Conservation (phyloP, 1,284 basidiomycete genomes). For the Microbotryum intermedium region DNA sequence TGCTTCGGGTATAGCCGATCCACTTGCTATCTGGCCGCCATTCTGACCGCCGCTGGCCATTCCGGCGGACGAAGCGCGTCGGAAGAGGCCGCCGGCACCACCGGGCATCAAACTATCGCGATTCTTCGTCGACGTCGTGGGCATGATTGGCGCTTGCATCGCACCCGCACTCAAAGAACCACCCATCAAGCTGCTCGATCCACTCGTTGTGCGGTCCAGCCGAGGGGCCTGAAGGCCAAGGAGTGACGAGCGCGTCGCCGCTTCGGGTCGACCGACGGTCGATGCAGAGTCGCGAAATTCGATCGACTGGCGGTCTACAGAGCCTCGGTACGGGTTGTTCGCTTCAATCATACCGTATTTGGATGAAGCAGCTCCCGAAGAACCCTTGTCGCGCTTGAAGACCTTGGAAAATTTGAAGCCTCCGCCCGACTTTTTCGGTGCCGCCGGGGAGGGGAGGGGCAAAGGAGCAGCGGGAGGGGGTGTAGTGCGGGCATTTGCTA, state of each 20-base stretch:
- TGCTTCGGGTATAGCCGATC: not conserved
- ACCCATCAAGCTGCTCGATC: constrained; percentile 4
- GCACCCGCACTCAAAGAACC: not conserved
- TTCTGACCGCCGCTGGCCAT: not conserved
- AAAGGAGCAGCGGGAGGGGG: constrained; percentile 18
- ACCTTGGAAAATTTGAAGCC: constrained; percentile 3
- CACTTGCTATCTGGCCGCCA: not conserved
- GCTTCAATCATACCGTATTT: constrained; percentile 16
- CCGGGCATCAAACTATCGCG: constrained; percentile 21
- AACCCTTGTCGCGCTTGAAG: constrained; percentile 14
- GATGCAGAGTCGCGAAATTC: not conserved
- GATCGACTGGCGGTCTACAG: constrained; percentile 5
- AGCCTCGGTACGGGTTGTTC: not conserved
- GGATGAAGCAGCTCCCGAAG: constrained; percentile 19
- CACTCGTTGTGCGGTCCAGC: not conserved
- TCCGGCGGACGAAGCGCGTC: not conserved
- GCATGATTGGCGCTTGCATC: constrained; percentile 5
- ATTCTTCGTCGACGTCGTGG: constrained; percentile 2
- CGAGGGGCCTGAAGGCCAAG: no score
- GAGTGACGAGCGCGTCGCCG: not conserved
- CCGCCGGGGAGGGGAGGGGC: constrained; percentile 7
- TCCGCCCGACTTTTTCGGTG: not conserved
- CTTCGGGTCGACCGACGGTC: not conserved
- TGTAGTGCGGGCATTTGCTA: not conserved
- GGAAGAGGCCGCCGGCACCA: constrained; percentile 15